phyloP scores from a whole-genome alignment of 768 basidiomycete species.

The Termitomyces sp. region DNA sequence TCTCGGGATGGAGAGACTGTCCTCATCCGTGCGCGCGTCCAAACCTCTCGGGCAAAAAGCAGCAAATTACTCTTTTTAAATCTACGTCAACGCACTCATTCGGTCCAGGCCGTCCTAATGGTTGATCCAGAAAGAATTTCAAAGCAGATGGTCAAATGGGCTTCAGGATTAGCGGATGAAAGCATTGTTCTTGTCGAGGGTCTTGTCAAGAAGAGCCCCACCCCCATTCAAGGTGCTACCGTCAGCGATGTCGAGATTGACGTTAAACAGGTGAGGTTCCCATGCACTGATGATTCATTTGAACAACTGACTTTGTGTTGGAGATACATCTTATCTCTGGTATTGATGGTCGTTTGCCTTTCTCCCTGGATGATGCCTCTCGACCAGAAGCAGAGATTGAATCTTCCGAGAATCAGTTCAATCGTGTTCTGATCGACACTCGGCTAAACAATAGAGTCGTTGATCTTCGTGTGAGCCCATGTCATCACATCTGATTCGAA shows the following conservation, averaged over 20 bases:
- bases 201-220: constrained; percentile 67
- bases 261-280: constrained; percentile 57
- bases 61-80: constrained; percentile 95
- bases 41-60: constrained; percentile 88
- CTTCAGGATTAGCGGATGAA: constrained; percentile 70
- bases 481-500: not conserved
- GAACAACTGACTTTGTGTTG: not conserved
- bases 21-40: constrained; percentile 83
- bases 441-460: constrained; percentile 92
- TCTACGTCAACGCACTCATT: constrained; percentile 80
- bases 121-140: constrained; percentile 74
- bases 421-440: constrained; percentile 85
- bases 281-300: not conserved
- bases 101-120: constrained; percentile 81
- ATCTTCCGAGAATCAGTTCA: constrained; percentile 54
- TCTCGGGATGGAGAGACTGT: constrained; percentile 69
- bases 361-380: constrained; percentile 89
- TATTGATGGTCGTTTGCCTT: constrained; percentile 77
- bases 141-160: constrained; percentile 98
- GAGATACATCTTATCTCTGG: constrained; percentile 82
- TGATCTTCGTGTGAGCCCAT: constrained; percentile 74
- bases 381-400: constrained; percentile 74
- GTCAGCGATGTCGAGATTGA: constrained; percentile 86
- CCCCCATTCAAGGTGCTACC: constrained; percentile 87
- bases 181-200: constrained; percentile 92